These are phyloP conservation scores for Novymonas esmeraldas DNA, from an alignment of 208 protist genomes.

Conservation along the genomic window DNA sequence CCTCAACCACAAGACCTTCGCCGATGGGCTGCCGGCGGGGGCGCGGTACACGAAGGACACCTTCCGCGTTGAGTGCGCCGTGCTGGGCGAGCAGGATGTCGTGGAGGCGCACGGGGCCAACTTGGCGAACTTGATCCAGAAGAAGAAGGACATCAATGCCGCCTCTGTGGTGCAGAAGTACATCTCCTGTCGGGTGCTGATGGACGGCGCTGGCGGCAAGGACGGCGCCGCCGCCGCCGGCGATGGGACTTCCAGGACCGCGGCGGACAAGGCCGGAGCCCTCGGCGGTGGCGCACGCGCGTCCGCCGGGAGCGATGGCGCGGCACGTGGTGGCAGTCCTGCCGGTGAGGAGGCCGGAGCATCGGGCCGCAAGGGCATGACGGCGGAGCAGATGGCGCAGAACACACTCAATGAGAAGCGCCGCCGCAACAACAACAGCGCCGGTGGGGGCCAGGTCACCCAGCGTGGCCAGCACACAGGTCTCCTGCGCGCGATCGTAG, in stretches of 20 bases:
- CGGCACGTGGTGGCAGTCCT: constrained; percentile 2
- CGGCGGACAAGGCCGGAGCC: neutral
- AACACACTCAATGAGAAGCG: constrained; percentile 90
- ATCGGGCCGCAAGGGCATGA: constrained; percentile 23
- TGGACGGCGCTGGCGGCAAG: constrained; percentile 22
- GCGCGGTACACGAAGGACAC: constrained; percentile 52
- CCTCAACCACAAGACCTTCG: constrained; percentile 51
- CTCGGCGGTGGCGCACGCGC: neutral
- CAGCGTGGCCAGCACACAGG: constrained; percentile 4
- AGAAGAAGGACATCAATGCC: constrained; percentile 52
- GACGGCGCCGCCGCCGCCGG: constrained; percentile 2
- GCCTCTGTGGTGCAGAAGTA: constrained; percentile 54
- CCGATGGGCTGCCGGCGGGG: constrained; percentile 14
- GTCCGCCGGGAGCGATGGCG: neutral
- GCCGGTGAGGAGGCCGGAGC: neutral
- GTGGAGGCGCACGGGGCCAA: constrained; percentile 66
- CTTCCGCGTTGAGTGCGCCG: constrained; percentile 79
- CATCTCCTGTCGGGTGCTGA: constrained; percentile 45
- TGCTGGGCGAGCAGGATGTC: constrained; percentile 53
- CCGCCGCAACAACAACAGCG: constrained; percentile 45
- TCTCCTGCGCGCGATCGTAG: constrained; percentile 12
- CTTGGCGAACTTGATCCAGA: constrained; percentile 68
- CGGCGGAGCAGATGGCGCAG: constrained; percentile 26
- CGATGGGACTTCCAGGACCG: neutral
- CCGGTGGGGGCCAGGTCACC: neutral